A percentile compares a stretch with the other conserved stretches of the same genome.
Evolutionary conservation across 805 yeast genomes (phyloP).

Genomic region (Wickerhamomyces bisporus): DNA sequence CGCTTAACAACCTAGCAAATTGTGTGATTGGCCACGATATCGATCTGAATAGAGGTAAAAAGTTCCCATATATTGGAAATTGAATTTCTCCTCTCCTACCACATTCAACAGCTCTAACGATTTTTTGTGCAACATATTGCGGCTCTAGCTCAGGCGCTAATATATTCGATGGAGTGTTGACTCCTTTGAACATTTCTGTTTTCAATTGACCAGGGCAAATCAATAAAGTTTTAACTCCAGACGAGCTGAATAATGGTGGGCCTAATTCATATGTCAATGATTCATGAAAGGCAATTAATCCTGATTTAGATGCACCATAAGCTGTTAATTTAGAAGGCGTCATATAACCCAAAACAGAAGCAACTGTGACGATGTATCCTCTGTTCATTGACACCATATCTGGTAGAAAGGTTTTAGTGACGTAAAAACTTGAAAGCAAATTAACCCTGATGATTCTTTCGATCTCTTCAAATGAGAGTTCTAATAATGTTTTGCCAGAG

Average conservation of each 20-base stretch:
- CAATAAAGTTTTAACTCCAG: conserved; percentile 67
- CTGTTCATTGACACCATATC: conserved; percentile 54
- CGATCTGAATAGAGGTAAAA: conserved; percentile 66
- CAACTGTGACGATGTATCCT: conserved; percentile 77
- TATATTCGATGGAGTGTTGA: conserved; percentile 64
- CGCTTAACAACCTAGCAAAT: conserved; percentile 34
- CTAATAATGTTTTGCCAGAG: conserved; percentile 50
- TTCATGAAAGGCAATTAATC: conserved; percentile 79
- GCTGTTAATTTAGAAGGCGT: conserved; percentile 75
- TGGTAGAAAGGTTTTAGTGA: conserved; percentile 69
- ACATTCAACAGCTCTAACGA: conserved; percentile 49
- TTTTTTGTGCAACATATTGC: conserved; percentile 50
- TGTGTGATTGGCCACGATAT: conserved; percentile 63
- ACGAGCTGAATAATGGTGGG: conserved; percentile 34
- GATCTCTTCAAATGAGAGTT: conserved; percentile 52
- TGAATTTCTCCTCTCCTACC: conserved; percentile 68
- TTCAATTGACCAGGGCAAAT: conserved; percentile 85
- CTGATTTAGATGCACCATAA: conserved; percentile 90
- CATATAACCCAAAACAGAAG: conserved; percentile 80
- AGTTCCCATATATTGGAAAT: conserved; percentile 70
- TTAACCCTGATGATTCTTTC: conserved; percentile 62
- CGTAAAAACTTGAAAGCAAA: conserved; percentile 61
- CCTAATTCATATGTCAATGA: conserved; percentile 69
- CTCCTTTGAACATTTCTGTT: conserved; percentile 69
- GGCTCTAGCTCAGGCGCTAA: conserved; percentile 85